phyloP scores from a whole-genome alignment of 352 stramenopile species.

The Phytophthora rubi region DNA sequence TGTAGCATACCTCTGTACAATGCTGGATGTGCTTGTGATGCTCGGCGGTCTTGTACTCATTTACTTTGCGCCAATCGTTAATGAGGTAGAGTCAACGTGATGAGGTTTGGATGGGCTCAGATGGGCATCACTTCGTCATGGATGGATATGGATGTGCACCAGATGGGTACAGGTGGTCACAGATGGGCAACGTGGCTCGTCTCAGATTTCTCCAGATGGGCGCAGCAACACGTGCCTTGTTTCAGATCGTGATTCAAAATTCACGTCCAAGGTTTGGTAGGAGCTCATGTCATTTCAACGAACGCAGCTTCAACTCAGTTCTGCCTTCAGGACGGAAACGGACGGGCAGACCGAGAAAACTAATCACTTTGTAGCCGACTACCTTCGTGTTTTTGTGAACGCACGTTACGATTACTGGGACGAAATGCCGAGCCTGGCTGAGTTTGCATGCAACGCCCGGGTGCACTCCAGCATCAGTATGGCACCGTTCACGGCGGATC shows the following conservation, averaged over 20 bases:
- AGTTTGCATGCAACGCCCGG: conserved; percentile 25
- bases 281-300: conserved; percentile 15
- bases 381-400: conserved; percentile 15
- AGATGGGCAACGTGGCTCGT: no score
- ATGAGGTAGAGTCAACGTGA: no score
- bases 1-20: no score
- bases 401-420: conserved; percentile 4
- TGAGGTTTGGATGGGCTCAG: no score
- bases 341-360: conserved; percentile 30
- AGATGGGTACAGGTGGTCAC: no score
- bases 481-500: conserved; percentile 14
- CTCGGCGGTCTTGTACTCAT: no score
- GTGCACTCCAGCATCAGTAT: conserved; percentile 19
- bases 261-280: conserved; percentile 28
- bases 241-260: conserved; percentile 23
- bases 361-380: conserved; percentile 27
- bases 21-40: no score
- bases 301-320: conserved; percentile 17
- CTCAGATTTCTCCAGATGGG: no score
- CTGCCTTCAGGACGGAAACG: conserved; percentile 18
- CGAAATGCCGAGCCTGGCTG: background rate
- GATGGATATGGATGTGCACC: no score
- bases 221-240: no score
- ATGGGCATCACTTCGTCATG: no score
- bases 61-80: no score